Base-by-base conservation (phyloP, 371 early-diverging fungal genomes). In the Saksenaea vasiformis region DNA sequence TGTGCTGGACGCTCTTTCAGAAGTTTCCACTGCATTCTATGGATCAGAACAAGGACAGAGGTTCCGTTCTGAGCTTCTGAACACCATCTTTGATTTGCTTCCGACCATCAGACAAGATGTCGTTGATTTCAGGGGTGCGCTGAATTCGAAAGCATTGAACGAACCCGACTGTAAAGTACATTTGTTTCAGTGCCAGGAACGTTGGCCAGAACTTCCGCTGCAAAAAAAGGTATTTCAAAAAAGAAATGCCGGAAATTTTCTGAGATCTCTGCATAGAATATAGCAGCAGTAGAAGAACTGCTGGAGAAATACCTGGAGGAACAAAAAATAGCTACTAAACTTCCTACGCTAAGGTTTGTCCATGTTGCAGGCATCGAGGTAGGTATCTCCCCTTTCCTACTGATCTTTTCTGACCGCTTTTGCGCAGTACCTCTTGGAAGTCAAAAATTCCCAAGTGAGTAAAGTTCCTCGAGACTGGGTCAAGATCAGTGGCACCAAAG, bases 401-500 rank as follows among this genome's bases (percentile, higher is more conserved):
- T 22, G 7, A 5, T 5, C 27, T 17, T 22, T 47, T 22, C 19
- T 19, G n/a, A 36, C 43, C 11, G 38, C 58, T 22, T 3, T 44
- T 34, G 19, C 31, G 19, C 41, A 82, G 77, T 91, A 87, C 56
- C 77, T 87, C 61, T 72, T 93, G 14, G 93, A 94, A 66, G 71
- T 92, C 56, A 83, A 83, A 53, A 82, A 79, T 61, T 64, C 77
- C 9, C 63, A 72, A 17, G 75, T 74, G 1, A 74, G 72, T 24
- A 78, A 74, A 14, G 87, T 91, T 2, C 95, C 95, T 0, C 67
- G 64, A 10, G 66, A 83, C 28, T 95, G 95, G 95, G 69, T 89
- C 72, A 89, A 91, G 64, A 83, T 95, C 28, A 91, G 88, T 53
- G 86, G 85, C 65, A 93, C 93, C 2, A 93, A 93, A 67, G 86